Evolutionary conservation across 75 land plant species (phyloP).

Genomic region (Selaginella moellendorffii): DNA sequence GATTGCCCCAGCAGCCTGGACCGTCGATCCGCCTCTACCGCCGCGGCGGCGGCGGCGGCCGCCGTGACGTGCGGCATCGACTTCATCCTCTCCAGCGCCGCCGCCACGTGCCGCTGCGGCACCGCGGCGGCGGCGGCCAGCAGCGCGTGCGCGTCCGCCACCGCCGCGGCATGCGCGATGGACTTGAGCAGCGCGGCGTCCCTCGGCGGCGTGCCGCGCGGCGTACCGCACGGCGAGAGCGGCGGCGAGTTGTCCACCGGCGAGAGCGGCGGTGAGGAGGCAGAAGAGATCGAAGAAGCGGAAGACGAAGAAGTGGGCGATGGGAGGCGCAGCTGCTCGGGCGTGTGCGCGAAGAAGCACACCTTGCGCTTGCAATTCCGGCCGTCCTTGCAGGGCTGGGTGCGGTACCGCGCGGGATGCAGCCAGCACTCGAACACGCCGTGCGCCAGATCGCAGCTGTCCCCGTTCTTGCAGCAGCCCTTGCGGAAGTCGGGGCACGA

Average conservation of each 20-base stretch:
- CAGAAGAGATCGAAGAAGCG: neutral
- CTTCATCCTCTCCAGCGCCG: neutral
- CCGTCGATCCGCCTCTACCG: neutral
- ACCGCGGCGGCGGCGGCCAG: too few relatives aligned
- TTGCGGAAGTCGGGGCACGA: slow-evolving; percentile 46
- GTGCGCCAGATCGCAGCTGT: slow-evolving; percentile 46
- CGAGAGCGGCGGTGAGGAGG: neutral
- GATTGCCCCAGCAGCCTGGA: neutral
- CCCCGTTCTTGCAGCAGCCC: slow-evolving; percentile 44
- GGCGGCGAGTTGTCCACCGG: neutral
- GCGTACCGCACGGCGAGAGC: neutral
- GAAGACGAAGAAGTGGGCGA: slow-evolving; percentile 10
- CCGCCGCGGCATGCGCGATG: neutral
- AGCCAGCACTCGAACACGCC: slow-evolving; percentile 90
- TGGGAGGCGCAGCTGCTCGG: slow-evolving; percentile 53
- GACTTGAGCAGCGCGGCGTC: neutral
- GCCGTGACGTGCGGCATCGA: neutral
- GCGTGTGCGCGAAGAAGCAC: slow-evolving; percentile 82
- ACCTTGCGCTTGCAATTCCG: slow-evolving; percentile 43
- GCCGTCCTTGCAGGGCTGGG: slow-evolving; percentile 87
- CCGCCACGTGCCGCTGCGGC: too few relatives aligned
- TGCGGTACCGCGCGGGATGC: slow-evolving; percentile 68
- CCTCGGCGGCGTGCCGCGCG: too few relatives aligned
- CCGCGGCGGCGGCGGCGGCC: too few relatives aligned
- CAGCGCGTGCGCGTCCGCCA: neutral